Evolutionary conservation across 768 basidiomycete genomes (phyloP), one percentile per base, ranked within the genome.

Genomic region (button mushroom (Agaricus bisporus)): DNA sequence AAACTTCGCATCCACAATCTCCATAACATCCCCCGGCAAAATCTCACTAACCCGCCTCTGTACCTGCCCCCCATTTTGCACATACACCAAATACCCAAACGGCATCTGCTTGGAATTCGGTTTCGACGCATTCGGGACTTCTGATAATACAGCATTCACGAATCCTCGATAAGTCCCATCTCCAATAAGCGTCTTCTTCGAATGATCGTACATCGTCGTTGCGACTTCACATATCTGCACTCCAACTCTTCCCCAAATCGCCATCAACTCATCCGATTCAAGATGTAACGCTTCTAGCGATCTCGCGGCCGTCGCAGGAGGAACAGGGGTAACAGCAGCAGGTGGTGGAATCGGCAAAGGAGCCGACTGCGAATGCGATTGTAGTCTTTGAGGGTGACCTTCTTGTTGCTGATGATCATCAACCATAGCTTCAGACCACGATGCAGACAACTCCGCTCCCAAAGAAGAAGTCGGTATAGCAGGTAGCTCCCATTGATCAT

Each of bases 111-210:
- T 73, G 71, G 43, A 62, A 66, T n/a, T 66, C 61, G 1, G 62
- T 38, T 15, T 62, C 10, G 73, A 68, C 5, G 83, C 86, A 52
- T 80, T 81, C 3, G 86, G 83, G 7, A 89, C 87, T 57, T 84
- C 77, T 18, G 70, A 68, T 28, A 94, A 66, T 5, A 82, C 86
- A 5, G 83, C 77, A 14, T 73, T 65, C 22, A 95, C 79, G 64
- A 94, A 94, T 3, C 92, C 91, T 3, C 76, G 71, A 53, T 88
- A 86, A 41, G 88, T 85, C 10, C 94, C 93, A 61, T 95, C 92
- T 5, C 91, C 94, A 26, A 94, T 77, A 38, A 92, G 74, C 7
- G 76, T 64, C 67, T 81, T 85, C 70, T 86, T 92, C 37, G 89
- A 91, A 59, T 86, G 84, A 35, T 88, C 87, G 57, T 76, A 79